These are phyloP conservation scores for Myriosclerotinia scirpicola DNA, from an alignment of 2,329 filamentous ascomycete species.

Conservation along the genomic window DNA sequence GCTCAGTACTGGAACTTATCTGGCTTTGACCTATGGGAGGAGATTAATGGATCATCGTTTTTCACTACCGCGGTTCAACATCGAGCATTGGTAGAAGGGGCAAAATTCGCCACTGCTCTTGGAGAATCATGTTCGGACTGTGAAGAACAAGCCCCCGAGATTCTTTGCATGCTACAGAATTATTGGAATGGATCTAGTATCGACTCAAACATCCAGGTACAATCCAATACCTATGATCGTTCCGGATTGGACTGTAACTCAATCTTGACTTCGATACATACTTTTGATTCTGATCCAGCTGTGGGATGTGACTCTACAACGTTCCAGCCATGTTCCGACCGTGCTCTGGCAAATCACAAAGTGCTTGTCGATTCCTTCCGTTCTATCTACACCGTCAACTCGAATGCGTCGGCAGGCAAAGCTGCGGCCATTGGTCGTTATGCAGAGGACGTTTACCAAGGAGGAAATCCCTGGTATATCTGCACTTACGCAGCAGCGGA, in stretches of 20 bases:
- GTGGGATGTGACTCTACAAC: conserved; percentile 66
- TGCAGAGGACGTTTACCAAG: conserved; percentile 70
- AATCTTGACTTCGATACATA: conserved; percentile 62
- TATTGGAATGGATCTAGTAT: conserved; percentile 71
- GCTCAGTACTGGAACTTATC: conserved; percentile 67
- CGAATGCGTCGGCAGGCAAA: conserved; percentile 56
- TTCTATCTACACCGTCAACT: conserved; percentile 63
- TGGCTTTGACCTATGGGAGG: conserved; percentile 80
- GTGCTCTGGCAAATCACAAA: conserved; percentile 73
- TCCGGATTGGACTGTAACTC: conserved; percentile 72
- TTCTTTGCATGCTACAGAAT: conserved; percentile 72
- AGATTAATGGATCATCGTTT: conserved; percentile 73
- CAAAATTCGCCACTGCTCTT: conserved; percentile 61
- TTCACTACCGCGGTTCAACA: conserved; percentile 73
- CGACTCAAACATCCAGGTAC: conserved; percentile 65
- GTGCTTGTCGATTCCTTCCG: conserved; percentile 72
- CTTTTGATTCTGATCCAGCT: conserved; percentile 59
- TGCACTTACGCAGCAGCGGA: conserved; percentile 60
- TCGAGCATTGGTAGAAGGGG: conserved; percentile 60
- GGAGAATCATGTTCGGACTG: conserved; percentile 61
- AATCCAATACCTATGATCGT: conserved; percentile 50
- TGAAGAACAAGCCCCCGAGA: conserved; percentile 60
- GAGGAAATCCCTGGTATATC: conserved; percentile 70
- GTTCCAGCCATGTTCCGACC: conserved; percentile 61
- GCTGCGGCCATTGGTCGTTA: conserved; percentile 68